phyloP scores from a whole-genome alignment of 495 filamentous ascomycete genomes.

The Podospora tetraspora region DNA sequence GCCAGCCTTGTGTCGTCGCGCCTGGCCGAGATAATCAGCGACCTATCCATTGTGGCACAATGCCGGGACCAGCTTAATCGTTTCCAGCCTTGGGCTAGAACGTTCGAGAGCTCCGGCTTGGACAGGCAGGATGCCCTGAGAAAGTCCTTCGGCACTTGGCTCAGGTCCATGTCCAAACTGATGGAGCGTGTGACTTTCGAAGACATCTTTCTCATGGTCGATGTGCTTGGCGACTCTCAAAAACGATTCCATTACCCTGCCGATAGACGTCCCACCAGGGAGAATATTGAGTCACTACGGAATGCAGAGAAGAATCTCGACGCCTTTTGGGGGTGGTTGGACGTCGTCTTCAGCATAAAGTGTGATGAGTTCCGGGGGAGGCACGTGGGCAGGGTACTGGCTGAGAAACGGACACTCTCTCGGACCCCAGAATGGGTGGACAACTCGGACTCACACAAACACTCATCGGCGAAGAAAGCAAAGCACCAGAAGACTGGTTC shows the following conservation, averaged over 20 bases:
- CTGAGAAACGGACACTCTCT: conserved; percentile 28
- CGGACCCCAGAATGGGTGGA: conserved; percentile 21
- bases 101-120: no score
- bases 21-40: conserved; percentile 34
- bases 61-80: conserved; percentile 39
- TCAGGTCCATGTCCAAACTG: no score
- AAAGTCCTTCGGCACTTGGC: no score
- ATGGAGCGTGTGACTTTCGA: no score
- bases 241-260: conserved; percentile 45
- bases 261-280: conserved; percentile 42
- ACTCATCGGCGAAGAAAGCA: conserved; percentile 6
- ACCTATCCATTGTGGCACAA: conserved; percentile 41
- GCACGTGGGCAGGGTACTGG: conserved; percentile 12
- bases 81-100: conserved; percentile 46
- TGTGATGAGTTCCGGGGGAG: conserved; percentile 16
- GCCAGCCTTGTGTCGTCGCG: conserved; percentile 36
- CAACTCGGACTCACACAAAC: conserved; percentile 9
- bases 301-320: conserved; percentile 46
- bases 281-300: conserved; percentile 33
- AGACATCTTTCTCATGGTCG: no score
- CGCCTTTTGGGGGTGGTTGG: conserved; percentile 34
- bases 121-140: no score
- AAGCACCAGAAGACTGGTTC: no score
- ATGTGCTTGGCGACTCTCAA: conserved; percentile 15
- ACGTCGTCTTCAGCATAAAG: no score